A percentile compares a stretch with the other conserved stretches of the same genome.
phyloP scores from a whole-genome alignment of 805 yeast species.

The Candida ovalis region DNA sequence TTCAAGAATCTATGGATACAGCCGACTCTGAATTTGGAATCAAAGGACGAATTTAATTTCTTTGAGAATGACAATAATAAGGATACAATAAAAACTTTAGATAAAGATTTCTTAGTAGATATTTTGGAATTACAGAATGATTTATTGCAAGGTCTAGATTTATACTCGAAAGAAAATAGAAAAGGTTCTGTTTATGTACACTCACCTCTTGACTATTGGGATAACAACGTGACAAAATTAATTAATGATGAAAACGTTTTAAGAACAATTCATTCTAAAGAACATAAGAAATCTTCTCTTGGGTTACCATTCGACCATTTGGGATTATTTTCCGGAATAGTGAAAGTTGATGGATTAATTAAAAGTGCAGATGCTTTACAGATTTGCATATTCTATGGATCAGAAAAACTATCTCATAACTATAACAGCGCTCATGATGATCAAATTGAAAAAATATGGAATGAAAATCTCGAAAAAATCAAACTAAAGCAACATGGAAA shows the following conservation, averaged over 20 bases:
- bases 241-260: slow-evolving; percentile 32
- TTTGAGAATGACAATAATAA: slow-evolving; percentile 1
- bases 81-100: slow-evolving; percentile 27
- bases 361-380: slow-evolving; percentile 38
- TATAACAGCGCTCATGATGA: slow-evolving; percentile 2
- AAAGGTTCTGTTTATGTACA: slow-evolving; percentile 22
- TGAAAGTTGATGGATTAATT: slow-evolving; percentile 41
- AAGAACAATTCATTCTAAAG: slow-evolving; percentile 36
- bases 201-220: slow-evolving; percentile 45
- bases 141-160: slow-evolving; percentile 24
- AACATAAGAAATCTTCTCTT: slow-evolving; percentile 16
- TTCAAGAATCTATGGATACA: slow-evolving; percentile 36
- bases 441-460: slow-evolving; percentile 28
- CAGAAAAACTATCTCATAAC: slow-evolving; percentile 4
- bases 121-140: slow-evolving; percentile 33
- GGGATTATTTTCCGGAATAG: slow-evolving; percentile 35
- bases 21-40: slow-evolving; percentile 22
- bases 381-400: slow-evolving; percentile 30
- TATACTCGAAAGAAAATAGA: slow-evolving; percentile 4
- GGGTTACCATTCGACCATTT: slow-evolving; percentile 25
- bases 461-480: slow-evolving; percentile 27
- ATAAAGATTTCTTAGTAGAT: slow-evolving; percentile 34
- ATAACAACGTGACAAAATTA: slow-evolving; percentile 28
- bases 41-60: slow-evolving; percentile 16
- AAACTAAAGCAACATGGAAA: slow-evolving; percentile 2